These are phyloP conservation scores for Fusarium fujikuroi DNA, from an alignment of 2,329 filamentous ascomycete genomes.

Conservation along the genomic window DNA sequence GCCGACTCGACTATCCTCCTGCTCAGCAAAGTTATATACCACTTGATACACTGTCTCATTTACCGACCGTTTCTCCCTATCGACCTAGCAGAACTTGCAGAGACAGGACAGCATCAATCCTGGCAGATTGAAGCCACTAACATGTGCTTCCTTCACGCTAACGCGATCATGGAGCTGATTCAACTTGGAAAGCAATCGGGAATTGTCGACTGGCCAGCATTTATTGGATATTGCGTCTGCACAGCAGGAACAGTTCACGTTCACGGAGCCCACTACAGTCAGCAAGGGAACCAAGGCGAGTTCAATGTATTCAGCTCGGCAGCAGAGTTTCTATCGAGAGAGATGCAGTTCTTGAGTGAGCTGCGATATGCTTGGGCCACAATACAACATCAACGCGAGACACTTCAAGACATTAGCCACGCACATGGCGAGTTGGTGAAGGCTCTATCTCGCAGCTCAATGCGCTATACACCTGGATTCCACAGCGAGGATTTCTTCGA, in stretches of 20 bases:
- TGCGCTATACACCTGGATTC: conserved; percentile 81
- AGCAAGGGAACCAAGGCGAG: conserved; percentile 58
- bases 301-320: conserved; percentile 72
- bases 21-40: conserved; percentile 86
- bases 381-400: conserved; percentile 82
- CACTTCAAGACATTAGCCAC: conserved; percentile 79
- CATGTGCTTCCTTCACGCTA: conserved; percentile 85
- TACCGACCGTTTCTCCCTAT: conserved; percentile 90
- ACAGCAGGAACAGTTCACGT: conserved; percentile 90
- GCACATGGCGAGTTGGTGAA: conserved; percentile 86
- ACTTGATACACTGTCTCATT: conserved; percentile 86
- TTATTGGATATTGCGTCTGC: conserved; percentile 87
- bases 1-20: conserved; percentile 81
- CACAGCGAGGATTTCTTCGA: conserved; percentile 91
- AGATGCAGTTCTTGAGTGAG: conserved; percentile 83
- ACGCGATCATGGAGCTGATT: conserved; percentile 85
- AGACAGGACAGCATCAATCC: conserved; percentile 84
- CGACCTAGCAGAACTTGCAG: conserved; percentile 81
- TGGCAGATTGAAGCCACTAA: conserved; percentile 95
- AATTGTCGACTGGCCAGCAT: conserved; percentile 84
- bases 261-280: conserved; percentile 83
- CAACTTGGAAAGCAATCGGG: conserved; percentile 80
- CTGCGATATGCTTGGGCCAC: conserved; percentile 80
- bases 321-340: conserved; percentile 77
- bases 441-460: conserved; percentile 70